A percentile compares a stretch with the other conserved stretches of the same genome.
phyloP scores from a whole-genome alignment of 176 grass and related monocot genomes.

The Ampelocalamus luodianensis region DNA sequence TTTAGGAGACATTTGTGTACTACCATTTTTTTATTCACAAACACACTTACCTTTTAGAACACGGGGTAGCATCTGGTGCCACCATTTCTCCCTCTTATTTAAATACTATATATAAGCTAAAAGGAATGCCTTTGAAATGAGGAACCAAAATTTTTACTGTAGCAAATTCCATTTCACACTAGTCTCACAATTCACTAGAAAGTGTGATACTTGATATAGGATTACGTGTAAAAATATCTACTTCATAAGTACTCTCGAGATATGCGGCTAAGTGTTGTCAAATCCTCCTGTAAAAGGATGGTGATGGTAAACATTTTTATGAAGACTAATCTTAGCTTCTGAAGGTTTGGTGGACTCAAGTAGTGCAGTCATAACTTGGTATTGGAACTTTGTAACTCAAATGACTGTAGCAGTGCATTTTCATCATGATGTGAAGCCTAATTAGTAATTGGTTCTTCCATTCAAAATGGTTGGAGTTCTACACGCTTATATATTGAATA shows the following conservation, averaged over 20 bases:
- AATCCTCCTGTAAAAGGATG: not conserved
- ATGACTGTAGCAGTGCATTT: not conserved
- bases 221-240: not conserved
- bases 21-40: not conserved
- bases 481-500: not conserved
- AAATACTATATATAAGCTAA: conserved; percentile 18
- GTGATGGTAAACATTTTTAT: not conserved
- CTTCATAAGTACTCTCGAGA: not conserved
- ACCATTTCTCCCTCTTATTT: not conserved
- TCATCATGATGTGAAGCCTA: conserved; percentile 1
- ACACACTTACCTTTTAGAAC: not conserved
- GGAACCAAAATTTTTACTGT: not conserved
- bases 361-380: not conserved
- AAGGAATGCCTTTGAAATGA: not conserved
- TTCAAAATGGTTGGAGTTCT: not conserved
- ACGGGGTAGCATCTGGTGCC: not conserved
- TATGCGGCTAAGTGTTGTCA: not conserved
- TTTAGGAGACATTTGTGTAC: conserved; percentile 35
- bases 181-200: not conserved
- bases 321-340: not conserved
- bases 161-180: not conserved
- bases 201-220: not conserved
- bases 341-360: conserved; percentile 6
- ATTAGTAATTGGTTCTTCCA: not conserved
- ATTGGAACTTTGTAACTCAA: not conserved